phyloP scores from a whole-genome alignment of 2,329 filamentous ascomycete genomes.

The Arthrinium puccinioides region DNA sequence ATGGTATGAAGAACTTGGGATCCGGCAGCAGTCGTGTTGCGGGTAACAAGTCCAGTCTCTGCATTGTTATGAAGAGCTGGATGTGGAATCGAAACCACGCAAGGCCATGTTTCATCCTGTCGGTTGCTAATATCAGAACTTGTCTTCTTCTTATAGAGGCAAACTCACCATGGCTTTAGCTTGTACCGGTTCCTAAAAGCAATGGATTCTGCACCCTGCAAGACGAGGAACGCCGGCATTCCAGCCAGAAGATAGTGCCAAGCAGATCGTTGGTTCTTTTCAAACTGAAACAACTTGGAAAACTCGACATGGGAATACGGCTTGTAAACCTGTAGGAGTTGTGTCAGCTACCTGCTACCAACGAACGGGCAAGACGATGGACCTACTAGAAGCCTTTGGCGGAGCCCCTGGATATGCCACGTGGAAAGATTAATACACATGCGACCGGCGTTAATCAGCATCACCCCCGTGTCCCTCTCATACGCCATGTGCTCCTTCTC shows the following conservation, averaged over 20 bases:
- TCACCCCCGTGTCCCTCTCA: conserved; percentile 38
- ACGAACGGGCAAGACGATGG: not conserved
- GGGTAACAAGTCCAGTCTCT: conserved; percentile 41
- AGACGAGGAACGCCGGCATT: conserved; percentile 23
- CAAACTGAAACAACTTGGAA: conserved; percentile 30
- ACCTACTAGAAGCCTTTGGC: conserved; percentile 15
- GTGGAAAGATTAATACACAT: conserved; percentile 33
- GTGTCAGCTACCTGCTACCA: not conserved
- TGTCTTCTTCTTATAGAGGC: no score
- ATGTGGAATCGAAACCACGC: conserved; percentile 41
- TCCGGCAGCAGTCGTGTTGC: conserved; percentile 33
- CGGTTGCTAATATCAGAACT: no score
- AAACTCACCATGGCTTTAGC: no score
- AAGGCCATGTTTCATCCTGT: no score
- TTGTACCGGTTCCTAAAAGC: no score
- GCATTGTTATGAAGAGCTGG: conserved; percentile 44
- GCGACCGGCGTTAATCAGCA: conserved; percentile 26
- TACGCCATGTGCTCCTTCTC: conserved; percentile 37
- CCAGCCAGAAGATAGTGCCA: conserved; percentile 27
- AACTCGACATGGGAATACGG: conserved; percentile 42
- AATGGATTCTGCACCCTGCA: not conserved
- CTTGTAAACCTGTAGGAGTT: conserved; percentile 37
- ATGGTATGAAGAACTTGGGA: conserved; percentile 46
- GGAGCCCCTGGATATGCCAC: conserved; percentile 45
- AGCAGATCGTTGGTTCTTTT: conserved; percentile 25